phyloP scores from a whole-genome alignment of 257 asterid species.

The Catharanthus roseus region DNA sequence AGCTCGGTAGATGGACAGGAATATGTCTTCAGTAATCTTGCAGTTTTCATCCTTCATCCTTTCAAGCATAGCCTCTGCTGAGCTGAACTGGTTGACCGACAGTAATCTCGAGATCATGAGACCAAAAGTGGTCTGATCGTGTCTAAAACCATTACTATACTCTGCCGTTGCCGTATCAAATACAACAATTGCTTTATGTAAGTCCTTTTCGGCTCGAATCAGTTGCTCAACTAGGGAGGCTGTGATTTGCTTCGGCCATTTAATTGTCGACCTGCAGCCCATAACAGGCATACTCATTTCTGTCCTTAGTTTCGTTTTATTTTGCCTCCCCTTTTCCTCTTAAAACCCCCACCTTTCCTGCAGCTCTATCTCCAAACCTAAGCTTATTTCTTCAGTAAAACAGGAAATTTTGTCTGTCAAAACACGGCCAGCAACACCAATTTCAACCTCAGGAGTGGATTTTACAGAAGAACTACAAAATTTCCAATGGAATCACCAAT shows the following conservation, averaged over 20 bases:
- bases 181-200: constrained; percentile 64
- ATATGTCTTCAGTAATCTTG: constrained; percentile 46
- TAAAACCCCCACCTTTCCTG: background rate
- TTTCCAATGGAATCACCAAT: background rate
- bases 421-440: background rate
- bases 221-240: constrained; percentile 68
- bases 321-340: constrained; percentile 11
- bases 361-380: background rate
- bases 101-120: constrained; percentile 54
- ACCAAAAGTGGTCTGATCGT: constrained; percentile 54
- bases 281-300: constrained; percentile 11
- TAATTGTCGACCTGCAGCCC: constrained; percentile 44
- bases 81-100: constrained; percentile 57
- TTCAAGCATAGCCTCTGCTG: constrained; percentile 63
- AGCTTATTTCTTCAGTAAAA: background rate
- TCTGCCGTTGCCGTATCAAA: constrained; percentile 91
- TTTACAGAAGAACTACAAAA: background rate
- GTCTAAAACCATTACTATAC: constrained; percentile 69
- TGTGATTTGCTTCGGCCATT: constrained; percentile 81
- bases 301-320: background rate
- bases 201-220: constrained; percentile 60
- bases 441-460: background rate
- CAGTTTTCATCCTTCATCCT: constrained; percentile 75
- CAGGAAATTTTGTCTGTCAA: background rate
- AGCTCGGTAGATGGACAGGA: constrained; percentile 60